Conservation (phyloP, 1,284 basidiomycete genomes). For the Irpex sp. region DNA sequence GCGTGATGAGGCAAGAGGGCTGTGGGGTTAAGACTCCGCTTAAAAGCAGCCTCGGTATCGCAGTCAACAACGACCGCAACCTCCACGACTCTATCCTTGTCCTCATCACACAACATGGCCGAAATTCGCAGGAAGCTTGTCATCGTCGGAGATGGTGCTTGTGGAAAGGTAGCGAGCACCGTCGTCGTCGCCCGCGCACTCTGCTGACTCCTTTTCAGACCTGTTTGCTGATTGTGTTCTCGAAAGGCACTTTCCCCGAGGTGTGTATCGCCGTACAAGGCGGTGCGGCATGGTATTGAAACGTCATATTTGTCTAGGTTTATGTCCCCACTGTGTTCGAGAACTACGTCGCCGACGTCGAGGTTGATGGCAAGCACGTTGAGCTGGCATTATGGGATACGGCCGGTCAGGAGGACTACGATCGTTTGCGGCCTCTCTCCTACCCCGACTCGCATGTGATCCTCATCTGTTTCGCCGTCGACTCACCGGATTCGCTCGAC, state of each 20-base stretch:
- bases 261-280: constrained; percentile 30
- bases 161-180: constrained; percentile 42
- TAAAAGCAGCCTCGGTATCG: constrained; percentile 28
- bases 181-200: constrained; percentile 13
- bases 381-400: constrained; percentile 82
- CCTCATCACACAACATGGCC: constrained; percentile 29
- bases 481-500: constrained; percentile 74
- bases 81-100: constrained; percentile 9
- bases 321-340: constrained; percentile 80
- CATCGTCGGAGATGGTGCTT: constrained; percentile 58
- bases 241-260: constrained; percentile 77
- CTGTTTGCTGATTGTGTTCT: constrained; percentile 62
- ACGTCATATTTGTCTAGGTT: constrained; percentile 22
- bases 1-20: constrained; percentile 22
- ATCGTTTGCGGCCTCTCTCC: constrained; percentile 70
- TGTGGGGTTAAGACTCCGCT: constrained; percentile 22
- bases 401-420: constrained; percentile 72
- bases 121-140: constrained; percentile 53
- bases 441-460: constrained; percentile 80
- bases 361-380: constrained; percentile 74
- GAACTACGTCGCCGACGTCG: constrained; percentile 70
- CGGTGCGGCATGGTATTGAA: not conserved
- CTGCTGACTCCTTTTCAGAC: constrained; percentile 35
- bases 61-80: constrained; percentile 19
- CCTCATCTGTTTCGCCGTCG: constrained; percentile 76